Evolutionary conservation across 495 filamentous ascomycete genomes (phyloP).

Genomic region (Daldinia bambusicola): DNA sequence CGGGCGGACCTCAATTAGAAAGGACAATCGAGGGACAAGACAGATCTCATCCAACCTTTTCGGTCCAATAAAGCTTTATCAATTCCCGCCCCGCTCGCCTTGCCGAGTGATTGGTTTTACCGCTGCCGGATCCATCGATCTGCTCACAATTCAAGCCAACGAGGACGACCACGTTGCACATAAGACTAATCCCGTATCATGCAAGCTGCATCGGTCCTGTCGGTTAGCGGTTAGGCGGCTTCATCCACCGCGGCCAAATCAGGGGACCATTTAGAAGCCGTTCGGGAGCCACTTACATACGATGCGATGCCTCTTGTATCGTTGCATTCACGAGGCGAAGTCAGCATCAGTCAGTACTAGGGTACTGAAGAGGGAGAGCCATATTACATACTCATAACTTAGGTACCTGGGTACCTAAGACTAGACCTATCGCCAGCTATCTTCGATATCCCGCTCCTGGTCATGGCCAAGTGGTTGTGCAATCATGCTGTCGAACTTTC

Average conservation of each 20-base stretch:
- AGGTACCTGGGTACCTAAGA: too few species aligned
- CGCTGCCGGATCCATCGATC: constrained; percentile 39
- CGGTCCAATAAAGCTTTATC: constrained; percentile 29
- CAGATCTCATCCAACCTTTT: constrained; percentile 28
- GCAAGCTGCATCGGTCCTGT: constrained; percentile 39
- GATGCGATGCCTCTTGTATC: constrained; percentile 17
- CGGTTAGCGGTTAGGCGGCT: constrained; percentile 40
- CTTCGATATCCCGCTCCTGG: constrained; percentile 12
- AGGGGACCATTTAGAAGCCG: constrained; percentile 11
- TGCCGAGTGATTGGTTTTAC: constrained; percentile 38
- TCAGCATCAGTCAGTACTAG: neutral
- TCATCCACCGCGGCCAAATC: constrained; percentile 41
- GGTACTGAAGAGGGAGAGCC: constrained; percentile 27
- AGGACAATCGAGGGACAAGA: constrained; percentile 25
- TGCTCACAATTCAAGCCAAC: constrained; percentile 51
- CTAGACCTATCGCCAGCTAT: constrained; percentile 9
- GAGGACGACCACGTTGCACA: constrained; percentile 59
- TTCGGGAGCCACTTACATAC: neutral
- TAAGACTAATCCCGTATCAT: constrained; percentile 45
- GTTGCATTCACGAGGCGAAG: constrained; percentile 36
- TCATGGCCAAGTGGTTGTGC: constrained; percentile 41
- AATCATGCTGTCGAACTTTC: constrained; percentile 43
- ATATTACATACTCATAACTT: too few species aligned
- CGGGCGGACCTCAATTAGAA: constrained; percentile 31
- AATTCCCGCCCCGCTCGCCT: constrained; percentile 37